Evolutionary conservation across 192 early-diverging fungal genomes (phyloP).

Genomic region (Kappamyces sp.): DNA sequence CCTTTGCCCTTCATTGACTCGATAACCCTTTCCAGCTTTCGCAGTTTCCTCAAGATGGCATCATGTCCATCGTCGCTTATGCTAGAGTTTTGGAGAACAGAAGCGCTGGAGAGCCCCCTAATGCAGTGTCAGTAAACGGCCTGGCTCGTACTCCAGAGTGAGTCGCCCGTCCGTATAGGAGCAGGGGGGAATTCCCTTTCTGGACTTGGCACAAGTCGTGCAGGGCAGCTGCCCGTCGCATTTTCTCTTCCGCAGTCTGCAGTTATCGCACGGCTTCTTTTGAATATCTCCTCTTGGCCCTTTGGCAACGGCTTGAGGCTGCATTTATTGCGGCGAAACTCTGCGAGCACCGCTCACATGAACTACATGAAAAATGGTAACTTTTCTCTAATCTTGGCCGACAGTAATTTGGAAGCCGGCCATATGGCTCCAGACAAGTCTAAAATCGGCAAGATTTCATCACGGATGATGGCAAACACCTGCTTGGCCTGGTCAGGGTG

Average conservation of each 20-base stretch:
- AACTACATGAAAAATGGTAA: no score
- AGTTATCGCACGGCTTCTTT: conserved; percentile 1
- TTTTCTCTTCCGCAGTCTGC: conserved; percentile 3
- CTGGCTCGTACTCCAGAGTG: neutral
- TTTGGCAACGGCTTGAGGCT: no score
- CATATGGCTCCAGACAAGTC: no score
- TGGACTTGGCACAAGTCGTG: neutral
- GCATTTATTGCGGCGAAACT: no score
- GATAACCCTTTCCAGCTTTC: neutral
- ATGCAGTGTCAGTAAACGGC: neutral
- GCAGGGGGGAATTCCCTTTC: neutral
- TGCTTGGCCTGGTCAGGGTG: no score
- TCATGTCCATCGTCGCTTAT: neutral
- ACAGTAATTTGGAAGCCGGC: no score
- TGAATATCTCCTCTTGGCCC: no score
- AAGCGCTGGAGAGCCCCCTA: neutral
- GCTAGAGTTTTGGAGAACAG: neutral
- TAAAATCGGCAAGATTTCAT: no score
- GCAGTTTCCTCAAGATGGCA: neutral
- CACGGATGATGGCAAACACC: no score
- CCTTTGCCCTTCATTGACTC: no score
- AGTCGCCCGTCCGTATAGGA: neutral
- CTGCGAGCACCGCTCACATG: no score
- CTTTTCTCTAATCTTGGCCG: no score
- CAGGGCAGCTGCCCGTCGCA: conserved; percentile 1